Evolutionary conservation across 495 filamentous ascomycete genomes (phyloP), one percentile per base, ranked within the genome.

Genomic region (Articulospora tetracladia): DNA sequence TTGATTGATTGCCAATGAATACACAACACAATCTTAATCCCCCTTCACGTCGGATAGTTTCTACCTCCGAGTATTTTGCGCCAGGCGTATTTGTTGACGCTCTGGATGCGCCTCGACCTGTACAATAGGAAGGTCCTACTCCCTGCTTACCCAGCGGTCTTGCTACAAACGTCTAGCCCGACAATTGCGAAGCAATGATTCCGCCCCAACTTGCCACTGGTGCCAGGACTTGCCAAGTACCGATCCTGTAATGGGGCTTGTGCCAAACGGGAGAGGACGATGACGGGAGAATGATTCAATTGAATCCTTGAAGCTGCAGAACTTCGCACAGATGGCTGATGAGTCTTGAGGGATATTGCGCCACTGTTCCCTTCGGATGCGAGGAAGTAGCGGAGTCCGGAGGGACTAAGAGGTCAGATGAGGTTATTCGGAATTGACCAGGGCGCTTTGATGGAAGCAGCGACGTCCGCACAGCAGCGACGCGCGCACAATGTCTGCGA

Each of bases 1-100:
- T 56, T 47, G 28, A 44, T 17, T 13, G 28, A 54, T 24, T 62
- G 44, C 59, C 59, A 66, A 62, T 59, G 41, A 55, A 25, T 20
- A 32, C 13, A 13, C 13, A 32, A 41, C 52, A 15, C 32, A 58
- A 46, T 23, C 39, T 41, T 36, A 39, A n/a, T 20, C 27, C 23
- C 30, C 17, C 17, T 24, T 36, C 27, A 23, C 2, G 12, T 8
- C n/a, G 28, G 32, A 19, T 17, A 13, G 15, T 41, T 36, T 36
- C 10, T 20, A 13, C 28, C 1, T 34, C 32, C 15, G 53, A 23
- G 39, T 41, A 17, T 15, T 30, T 36, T 15, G 30, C n/a, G 12
- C n/a, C n/a, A 55, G 27, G 41, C 27, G 4, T 12, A 19, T 39
- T 22, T 23, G 15, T 6, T 22, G 32, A 41, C 41, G 17, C 22